Conservation (phyloP, 163 green algal species). For the Dunaliella salina region DNA sequence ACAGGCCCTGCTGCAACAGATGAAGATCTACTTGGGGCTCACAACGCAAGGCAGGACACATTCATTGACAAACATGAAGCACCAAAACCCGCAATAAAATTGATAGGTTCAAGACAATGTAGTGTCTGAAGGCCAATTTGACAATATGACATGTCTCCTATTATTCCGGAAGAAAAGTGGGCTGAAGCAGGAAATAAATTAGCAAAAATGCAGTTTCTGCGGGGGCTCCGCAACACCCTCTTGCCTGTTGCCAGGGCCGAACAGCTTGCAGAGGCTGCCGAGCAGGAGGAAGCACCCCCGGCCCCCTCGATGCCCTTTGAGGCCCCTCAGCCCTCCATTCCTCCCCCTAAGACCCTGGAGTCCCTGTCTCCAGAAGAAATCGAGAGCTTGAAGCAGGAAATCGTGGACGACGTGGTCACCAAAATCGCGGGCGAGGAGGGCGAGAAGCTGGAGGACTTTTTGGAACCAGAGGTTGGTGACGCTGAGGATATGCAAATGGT, state of each 20-base stretch:
- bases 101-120: too few relatives aligned
- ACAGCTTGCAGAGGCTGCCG: neutral
- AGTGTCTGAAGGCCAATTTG: too few relatives aligned
- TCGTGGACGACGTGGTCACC: slow-evolving; percentile 38
- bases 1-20: too few relatives aligned
- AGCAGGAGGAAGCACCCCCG: neutral
- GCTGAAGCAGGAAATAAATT: too few relatives aligned
- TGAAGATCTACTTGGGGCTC: too few relatives aligned
- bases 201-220: neutral
- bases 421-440: slow-evolving; percentile 41
- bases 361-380: slow-evolving; percentile 34
- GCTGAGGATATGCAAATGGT: too few relatives aligned
- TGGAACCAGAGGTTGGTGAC: slow-evolving; percentile 36
- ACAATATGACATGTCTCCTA: too few relatives aligned
- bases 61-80: too few relatives aligned
- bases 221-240: neutral
- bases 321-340: slow-evolving; percentile 13
- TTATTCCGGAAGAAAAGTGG: too few relatives aligned
- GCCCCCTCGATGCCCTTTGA: slow-evolving; percentile 2
- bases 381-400: slow-evolving; percentile 43
- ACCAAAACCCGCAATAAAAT: too few relatives aligned
- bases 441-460: slow-evolving; percentile 33
- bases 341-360: slow-evolving; percentile 19
- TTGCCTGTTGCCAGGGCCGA: neutral
- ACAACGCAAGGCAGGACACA: too few relatives aligned